Evolutionary conservation across 345 rosid genomes (phyloP).

Genomic region (Excoecaria cochinchinensis): DNA sequence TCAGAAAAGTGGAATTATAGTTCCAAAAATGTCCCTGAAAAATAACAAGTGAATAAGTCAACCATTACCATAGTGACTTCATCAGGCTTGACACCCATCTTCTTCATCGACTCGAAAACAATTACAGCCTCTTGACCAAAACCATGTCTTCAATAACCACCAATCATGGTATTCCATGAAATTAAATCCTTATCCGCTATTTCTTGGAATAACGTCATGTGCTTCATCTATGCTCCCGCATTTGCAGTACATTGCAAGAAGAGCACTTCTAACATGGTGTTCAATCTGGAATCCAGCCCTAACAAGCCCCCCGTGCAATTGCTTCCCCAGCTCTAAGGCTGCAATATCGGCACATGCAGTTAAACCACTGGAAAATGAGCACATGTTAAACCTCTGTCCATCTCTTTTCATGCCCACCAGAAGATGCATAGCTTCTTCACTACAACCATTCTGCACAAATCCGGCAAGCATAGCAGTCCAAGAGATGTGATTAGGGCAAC

Average conservation of each 20-base stretch:
- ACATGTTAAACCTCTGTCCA: slow-evolving; percentile 58
- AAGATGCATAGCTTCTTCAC: slow-evolving; percentile 51
- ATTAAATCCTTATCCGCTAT: slow-evolving; percentile 58
- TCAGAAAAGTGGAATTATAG: too few species aligned
- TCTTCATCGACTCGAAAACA: slow-evolving; percentile 59
- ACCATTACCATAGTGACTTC: slow-evolving; percentile 53
- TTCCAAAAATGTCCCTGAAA: background rate
- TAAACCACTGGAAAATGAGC: slow-evolving; percentile 55
- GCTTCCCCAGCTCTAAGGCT: slow-evolving; percentile 65
- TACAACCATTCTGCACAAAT: slow-evolving; percentile 53
- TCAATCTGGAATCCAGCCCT: slow-evolving; percentile 61
- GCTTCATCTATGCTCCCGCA: slow-evolving; percentile 78
- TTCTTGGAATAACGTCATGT: slow-evolving; percentile 45
- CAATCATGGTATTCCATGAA: slow-evolving; percentile 71
- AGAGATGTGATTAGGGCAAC: slow-evolving; percentile 52
- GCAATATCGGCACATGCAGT: slow-evolving; percentile 63
- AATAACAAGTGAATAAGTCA: slow-evolving; percentile 1
- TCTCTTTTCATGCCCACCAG: slow-evolving; percentile 58
- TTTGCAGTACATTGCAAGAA: slow-evolving; percentile 69
- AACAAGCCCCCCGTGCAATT: slow-evolving; percentile 60
- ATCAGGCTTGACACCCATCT: slow-evolving; percentile 52
- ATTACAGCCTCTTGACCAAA: slow-evolving; percentile 53
- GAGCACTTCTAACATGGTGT: slow-evolving; percentile 61
- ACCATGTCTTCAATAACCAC: slow-evolving; percentile 69
- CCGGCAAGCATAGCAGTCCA: slow-evolving; percentile 81